Evolutionary conservation across 805 yeast species (phyloP), one percentile per base, ranked within the genome.

Genomic region (Danielia reshetovae): DNA sequence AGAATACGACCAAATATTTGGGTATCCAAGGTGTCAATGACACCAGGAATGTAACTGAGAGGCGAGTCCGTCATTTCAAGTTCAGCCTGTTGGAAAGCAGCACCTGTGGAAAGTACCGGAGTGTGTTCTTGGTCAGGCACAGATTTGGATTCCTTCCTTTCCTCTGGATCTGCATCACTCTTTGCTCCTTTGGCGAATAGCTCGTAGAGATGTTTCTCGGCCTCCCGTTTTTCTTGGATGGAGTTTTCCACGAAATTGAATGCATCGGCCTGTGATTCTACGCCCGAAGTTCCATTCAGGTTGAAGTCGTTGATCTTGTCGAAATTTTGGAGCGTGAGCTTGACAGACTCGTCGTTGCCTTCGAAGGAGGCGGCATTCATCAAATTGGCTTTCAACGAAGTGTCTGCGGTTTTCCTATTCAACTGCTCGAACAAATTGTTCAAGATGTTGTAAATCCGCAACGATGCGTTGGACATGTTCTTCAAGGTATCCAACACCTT

Each of bases 1-100:
- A 85, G 54, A 43, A 83, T 80, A 25, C 85, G 64, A 1, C 96
- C 96, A 65, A 87, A 87, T 13, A 87, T 71, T 51, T 85, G 89
- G 51, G 85, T 77, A 54, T 87, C 96, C 30, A 87, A 59, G 45
- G 81, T 84, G 55, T 87, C 95, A 69, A 87, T 82, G 27, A 85
- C 81, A 4, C 95, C 93, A 1, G 93, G 86, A 41, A 84, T 70
- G 48, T 85, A 84, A 34, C 63, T 59, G 26, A 56, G 47, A 11
- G 43, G 38, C 5, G 38, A 30, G 18, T 33, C 36, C 29, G 9
- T 6, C 21, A 13, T 3, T 12, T 2, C 18, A 11, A 4, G 23
- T 26, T 11, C 13, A n/a, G 4, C 23, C 32, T 4, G 19, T 13
- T 13, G 30, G n/a, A n/a, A n/a, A n/a, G n/a, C n/a, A n/a, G n/a